Conservation (phyloP, 306 rosid genomes). For the Abrus pulchellus region DNA sequence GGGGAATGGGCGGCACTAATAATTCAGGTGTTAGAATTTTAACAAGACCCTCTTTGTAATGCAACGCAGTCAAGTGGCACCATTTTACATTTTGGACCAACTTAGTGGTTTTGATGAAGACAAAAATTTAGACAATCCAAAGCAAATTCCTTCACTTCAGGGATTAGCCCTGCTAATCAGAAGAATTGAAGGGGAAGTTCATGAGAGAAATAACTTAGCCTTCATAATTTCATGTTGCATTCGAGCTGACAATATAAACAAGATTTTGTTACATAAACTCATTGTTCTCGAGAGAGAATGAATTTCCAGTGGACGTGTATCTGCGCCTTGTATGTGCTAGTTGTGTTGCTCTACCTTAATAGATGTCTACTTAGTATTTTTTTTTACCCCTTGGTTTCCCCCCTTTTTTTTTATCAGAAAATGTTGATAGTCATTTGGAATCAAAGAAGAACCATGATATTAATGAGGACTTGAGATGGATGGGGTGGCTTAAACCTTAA, state of each 20-base stretch:
- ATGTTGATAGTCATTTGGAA: constrained; percentile 4
- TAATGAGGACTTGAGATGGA: no score
- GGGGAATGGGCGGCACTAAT: constrained; percentile 76
- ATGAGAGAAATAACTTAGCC: constrained; percentile 59
- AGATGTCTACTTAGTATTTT: constrained; percentile 37
- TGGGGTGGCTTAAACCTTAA: neutral
- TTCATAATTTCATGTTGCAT: constrained; percentile 61
- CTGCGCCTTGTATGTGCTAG: constrained; percentile 58
- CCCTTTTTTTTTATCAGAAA: neutral
- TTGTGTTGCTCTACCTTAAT: constrained; percentile 68
- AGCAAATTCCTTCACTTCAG: constrained; percentile 69
- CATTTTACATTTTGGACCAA: constrained; percentile 75
- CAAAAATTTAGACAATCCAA: constrained; percentile 74
- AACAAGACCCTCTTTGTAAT: constrained; percentile 74
- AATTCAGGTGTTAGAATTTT: constrained; percentile 75
- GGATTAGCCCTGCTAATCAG: constrained; percentile 65
- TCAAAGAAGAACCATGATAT: no score
- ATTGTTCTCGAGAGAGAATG: constrained; percentile 57
- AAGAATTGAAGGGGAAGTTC: constrained; percentile 62
- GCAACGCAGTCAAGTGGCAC: constrained; percentile 61
- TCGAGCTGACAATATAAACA: constrained; percentile 70
- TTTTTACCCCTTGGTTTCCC: neutral
- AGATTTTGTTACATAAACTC: constrained; percentile 66
- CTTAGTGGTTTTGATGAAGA: constrained; percentile 83
- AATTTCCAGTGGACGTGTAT: constrained; percentile 34